Evolutionary conservation across 1,284 basidiomycete genomes (phyloP).

Genomic region (Trichosporon sp.): DNA sequence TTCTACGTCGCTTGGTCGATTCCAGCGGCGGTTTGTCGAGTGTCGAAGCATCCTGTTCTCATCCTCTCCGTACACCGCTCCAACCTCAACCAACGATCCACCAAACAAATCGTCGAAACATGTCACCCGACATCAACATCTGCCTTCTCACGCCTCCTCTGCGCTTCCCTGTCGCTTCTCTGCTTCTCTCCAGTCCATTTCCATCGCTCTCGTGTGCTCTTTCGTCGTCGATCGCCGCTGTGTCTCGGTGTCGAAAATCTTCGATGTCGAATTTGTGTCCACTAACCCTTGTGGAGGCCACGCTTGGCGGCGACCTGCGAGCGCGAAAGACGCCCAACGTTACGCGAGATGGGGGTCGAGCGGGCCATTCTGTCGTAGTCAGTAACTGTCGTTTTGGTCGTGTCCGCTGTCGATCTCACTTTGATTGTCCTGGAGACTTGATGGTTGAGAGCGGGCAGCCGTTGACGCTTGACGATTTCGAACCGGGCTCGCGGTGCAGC

Average conservation of each 20-base stretch:
- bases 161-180: background rate
- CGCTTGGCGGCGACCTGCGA: constrained; percentile 80
- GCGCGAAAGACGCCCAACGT: constrained; percentile 80
- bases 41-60: background rate
- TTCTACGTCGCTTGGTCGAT: background rate
- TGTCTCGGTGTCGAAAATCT: background rate
- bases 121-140: background rate
- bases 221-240: background rate
- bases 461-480: constrained; percentile 18
- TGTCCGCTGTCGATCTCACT: constrained; percentile 28
- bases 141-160: background rate
- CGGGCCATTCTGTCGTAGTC: constrained; percentile 75
- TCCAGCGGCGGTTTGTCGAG: background rate
- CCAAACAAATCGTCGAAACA: background rate
- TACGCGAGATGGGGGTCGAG: constrained; percentile 80
- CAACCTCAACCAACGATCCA: background rate
- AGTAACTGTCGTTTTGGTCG: constrained; percentile 23
- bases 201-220: constrained; percentile 10
- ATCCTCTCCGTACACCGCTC: background rate
- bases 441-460: constrained; percentile 27
- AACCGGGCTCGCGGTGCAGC: constrained; percentile 1
- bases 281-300: constrained; percentile 63
- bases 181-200: background rate
- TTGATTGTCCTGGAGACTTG: constrained; percentile 31
- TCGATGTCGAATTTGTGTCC: constrained; percentile 20